A percentile compares a stretch with the other conserved stretches of the same genome.
These are phyloP conservation scores for Pleoardoris graminearum DNA, from an alignment of 2,329 filamentous ascomycete genomes.

Conservation along the genomic window DNA sequence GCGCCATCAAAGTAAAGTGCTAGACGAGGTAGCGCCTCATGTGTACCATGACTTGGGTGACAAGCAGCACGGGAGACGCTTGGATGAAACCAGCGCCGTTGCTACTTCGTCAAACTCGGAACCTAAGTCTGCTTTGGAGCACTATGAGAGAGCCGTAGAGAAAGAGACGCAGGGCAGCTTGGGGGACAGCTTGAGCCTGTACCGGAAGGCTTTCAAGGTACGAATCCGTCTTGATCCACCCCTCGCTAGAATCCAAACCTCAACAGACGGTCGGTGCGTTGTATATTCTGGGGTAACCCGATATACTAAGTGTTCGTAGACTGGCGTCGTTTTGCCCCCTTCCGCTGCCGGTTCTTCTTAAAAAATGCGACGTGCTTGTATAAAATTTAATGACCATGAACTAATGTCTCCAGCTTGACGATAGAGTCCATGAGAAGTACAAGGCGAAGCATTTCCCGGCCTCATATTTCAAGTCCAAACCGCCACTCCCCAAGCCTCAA, in stretches of 20 bases:
- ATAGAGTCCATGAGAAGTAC: slow-evolving; percentile 81
- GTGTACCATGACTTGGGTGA: slow-evolving; percentile 52
- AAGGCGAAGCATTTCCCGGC: slow-evolving; percentile 88
- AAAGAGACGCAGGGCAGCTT: slow-evolving; percentile 83
- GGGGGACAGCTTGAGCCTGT: slow-evolving; percentile 84
- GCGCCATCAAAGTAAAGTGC: slow-evolving; percentile 37
- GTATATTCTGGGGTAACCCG: too few species aligned
- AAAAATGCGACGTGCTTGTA: too few species aligned
- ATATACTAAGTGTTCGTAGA: too few species aligned
- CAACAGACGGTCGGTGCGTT: too few species aligned
- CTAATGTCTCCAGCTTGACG: too few species aligned
- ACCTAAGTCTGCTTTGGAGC: slow-evolving; percentile 79
- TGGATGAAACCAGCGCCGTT: slow-evolving; percentile 49
- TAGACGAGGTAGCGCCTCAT: slow-evolving; percentile 48
- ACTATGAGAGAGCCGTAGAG: slow-evolving; percentile 90
- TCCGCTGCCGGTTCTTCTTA: too few species aligned
- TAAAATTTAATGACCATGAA: too few species aligned
- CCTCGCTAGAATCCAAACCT: too few species aligned
- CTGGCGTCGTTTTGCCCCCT: too few species aligned
- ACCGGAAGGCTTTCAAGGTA: slow-evolving; percentile 89
- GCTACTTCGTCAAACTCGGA: slow-evolving; percentile 47
- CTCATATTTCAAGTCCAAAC: slow-evolving; percentile 55
- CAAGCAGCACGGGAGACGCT: slow-evolving; percentile 49
- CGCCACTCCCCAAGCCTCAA: slow-evolving; percentile 15
- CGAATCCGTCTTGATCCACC: too few species aligned